Evolutionary conservation across 176 grass and related monocot species (phyloP).

Genomic region (Tillandsia fasciculata): DNA sequence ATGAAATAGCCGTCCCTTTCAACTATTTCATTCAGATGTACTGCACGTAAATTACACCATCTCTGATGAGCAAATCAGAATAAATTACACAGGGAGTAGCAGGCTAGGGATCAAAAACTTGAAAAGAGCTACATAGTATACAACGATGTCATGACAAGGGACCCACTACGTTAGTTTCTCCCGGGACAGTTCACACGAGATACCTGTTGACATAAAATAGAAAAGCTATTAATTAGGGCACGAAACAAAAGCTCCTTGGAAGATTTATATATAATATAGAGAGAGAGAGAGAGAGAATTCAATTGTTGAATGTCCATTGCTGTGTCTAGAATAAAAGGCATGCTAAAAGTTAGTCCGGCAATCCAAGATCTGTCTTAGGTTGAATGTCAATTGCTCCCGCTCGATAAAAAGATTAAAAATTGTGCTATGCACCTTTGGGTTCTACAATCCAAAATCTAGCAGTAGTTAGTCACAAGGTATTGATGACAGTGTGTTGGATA

Average conservation of each 20-base stretch:
- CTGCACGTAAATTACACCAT: neutral
- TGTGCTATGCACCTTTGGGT: no score
- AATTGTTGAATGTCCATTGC: no score
- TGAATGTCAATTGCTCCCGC: no score
- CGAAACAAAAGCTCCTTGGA: neutral
- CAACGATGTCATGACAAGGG: neutral
- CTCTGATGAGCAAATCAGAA: neutral
- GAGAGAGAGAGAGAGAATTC: no score
- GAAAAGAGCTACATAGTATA: conserved; percentile 5
- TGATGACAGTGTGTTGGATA: no score
- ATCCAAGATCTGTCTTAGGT: no score
- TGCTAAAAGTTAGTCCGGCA: no score
- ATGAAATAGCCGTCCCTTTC: neutral
- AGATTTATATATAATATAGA: neutral
- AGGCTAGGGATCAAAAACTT: neutral
- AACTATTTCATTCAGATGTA: neutral
- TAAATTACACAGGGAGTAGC: neutral
- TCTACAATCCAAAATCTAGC: no score
- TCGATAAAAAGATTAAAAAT: no score
- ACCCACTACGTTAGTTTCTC: neutral
- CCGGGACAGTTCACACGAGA: neutral
- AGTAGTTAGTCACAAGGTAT: no score
- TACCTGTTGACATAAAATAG: neutral
- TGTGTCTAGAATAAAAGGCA: no score
- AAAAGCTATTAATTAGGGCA: neutral